phyloP scores from a whole-genome alignment of 163 green algal species.

The Trebouxia gelatinosa region DNA sequence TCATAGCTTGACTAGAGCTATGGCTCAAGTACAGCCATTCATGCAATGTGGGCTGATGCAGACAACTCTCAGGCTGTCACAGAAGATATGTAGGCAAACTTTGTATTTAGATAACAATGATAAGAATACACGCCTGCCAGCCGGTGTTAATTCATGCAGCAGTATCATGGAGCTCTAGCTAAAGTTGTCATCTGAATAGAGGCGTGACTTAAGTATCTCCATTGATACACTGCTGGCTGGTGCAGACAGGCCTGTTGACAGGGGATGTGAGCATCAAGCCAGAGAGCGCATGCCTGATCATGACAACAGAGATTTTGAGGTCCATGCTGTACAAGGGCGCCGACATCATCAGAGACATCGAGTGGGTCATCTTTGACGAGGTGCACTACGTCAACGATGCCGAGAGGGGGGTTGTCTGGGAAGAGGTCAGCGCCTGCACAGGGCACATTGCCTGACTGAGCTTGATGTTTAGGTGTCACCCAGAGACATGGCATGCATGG shows the following conservation, averaged over 20 bases:
- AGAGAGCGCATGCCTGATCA: constrained; percentile 82
- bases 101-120: not conserved
- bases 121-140: not conserved
- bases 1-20: too few species aligned
- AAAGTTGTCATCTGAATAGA: not conserved
- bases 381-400: not conserved
- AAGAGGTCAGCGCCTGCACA: constrained; percentile 84
- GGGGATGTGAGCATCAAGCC: constrained; percentile 34
- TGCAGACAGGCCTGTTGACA: constrained; percentile 17
- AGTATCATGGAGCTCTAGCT: not conserved
- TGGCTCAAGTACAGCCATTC: too few species aligned
- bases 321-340: constrained; percentile 79
- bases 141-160: not conserved
- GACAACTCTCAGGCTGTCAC: not conserved
- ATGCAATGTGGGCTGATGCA: too few species aligned
- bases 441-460: too few species aligned
- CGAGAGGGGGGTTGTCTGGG: constrained; percentile 95
- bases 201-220: not conserved
- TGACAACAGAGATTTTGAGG: constrained; percentile 94
- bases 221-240: not conserved
- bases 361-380: not conserved
- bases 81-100: not conserved
- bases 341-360: not conserved
- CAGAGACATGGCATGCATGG: too few species aligned
- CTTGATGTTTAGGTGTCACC: too few species aligned